Conservation (phyloP, 2,329 filamentous ascomycete species). For the Thielaviopsis musarum region DNA sequence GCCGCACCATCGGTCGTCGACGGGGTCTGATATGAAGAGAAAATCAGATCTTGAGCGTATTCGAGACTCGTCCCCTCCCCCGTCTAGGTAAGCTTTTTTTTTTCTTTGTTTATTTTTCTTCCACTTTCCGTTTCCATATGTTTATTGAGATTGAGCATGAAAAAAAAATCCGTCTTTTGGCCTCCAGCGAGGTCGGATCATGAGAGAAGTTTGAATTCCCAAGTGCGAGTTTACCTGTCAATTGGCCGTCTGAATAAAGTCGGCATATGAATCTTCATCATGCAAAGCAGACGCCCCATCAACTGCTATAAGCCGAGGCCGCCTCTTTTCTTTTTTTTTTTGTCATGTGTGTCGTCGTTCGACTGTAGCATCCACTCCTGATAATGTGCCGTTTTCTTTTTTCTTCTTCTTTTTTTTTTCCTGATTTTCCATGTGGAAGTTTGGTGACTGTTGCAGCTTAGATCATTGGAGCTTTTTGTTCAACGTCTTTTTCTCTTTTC, state of each 20-base stretch:
- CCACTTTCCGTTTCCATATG: not conserved
- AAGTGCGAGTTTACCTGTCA: not conserved
- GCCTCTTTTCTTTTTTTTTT: too few relatives aligned
- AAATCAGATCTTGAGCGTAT: constrained; percentile 6
- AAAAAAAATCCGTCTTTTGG: not conserved
- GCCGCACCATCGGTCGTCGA: not conserved
- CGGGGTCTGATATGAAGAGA: constrained; percentile 1
- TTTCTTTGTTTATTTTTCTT: not conserved
- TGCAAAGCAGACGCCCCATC: not conserved
- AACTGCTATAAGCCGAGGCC: too few relatives aligned
- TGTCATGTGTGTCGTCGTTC: too few relatives aligned
- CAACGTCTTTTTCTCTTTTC: not conserved
- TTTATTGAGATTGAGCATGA: not conserved
- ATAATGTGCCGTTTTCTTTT: too few relatives aligned
- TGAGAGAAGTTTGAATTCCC: not conserved
- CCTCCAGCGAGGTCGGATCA: not conserved
- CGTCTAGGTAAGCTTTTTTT: not conserved
- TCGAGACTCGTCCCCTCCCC: constrained; percentile 4
- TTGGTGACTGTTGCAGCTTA: not conserved
- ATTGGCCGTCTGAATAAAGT: not conserved
- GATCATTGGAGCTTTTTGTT: not conserved
- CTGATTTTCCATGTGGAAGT: too few relatives aligned
- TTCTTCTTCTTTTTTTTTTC: too few relatives aligned
- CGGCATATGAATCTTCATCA: not conserved
- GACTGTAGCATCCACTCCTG: too few relatives aligned